Evolutionary conservation across 2,329 filamentous ascomycete species (phyloP).

Genomic region (Neonectria punicea): DNA sequence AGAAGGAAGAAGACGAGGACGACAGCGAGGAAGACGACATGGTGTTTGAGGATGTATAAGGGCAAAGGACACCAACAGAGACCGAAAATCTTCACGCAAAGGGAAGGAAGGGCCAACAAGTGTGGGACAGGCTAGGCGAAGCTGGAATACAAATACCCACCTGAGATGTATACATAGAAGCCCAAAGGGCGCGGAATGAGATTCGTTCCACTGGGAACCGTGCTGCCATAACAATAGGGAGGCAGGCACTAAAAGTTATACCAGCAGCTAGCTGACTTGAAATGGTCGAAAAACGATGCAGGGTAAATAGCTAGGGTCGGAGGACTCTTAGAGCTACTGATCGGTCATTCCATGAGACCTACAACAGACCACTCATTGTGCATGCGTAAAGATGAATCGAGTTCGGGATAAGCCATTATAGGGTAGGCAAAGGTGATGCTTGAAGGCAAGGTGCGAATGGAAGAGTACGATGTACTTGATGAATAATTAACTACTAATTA

Average conservation of each 20-base stretch:
- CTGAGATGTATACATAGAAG: constrained; percentile 14
- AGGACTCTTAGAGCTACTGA: not conserved
- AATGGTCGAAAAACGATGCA: not conserved
- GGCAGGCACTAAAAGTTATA: not conserved
- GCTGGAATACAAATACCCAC: constrained; percentile 14
- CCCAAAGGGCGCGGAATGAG: too few relatives aligned
- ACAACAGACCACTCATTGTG: too few relatives aligned
- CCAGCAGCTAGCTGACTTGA: not conserved
- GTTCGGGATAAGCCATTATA: too few relatives aligned
- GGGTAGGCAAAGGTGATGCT: too few relatives aligned
- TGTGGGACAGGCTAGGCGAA: not conserved
- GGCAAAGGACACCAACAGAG: not conserved
- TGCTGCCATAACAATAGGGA: not conserved
- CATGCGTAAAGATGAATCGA: too few relatives aligned
- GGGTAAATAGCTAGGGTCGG: not conserved
- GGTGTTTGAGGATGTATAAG: constrained; percentile 68
- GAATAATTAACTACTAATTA: too few relatives aligned
- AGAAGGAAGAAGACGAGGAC: constrained; percentile 61
- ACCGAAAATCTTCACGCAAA: not conserved
- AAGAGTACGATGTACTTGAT: too few relatives aligned
- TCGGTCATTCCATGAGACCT: too few relatives aligned
- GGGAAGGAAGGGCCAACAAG: not conserved
- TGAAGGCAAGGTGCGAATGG: too few relatives aligned
- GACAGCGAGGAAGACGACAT: constrained; percentile 58
- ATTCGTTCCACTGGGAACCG: not conserved